Evolutionary conservation across 2,329 filamentous ascomycete species (phyloP).

Genomic region (Fusarium verticillioides): DNA sequence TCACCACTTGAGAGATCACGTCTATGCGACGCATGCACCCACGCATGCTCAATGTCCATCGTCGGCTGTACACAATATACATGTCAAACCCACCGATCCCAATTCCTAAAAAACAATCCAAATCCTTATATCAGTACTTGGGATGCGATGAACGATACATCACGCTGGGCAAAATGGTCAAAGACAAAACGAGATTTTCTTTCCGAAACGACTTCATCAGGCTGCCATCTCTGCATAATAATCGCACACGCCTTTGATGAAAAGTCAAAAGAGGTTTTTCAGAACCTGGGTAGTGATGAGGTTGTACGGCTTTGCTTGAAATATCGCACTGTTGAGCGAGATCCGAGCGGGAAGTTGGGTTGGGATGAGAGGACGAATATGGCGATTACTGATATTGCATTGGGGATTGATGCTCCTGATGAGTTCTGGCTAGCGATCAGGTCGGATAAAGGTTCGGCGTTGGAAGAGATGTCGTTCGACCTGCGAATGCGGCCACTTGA

Average conservation of each 20-base stretch:
- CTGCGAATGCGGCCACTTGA: not conserved
- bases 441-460: not conserved
- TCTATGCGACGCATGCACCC: not conserved
- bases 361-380: conserved; percentile 1
- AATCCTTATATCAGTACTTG: accelerated
- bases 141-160: not conserved
- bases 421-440: not conserved
- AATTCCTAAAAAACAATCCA: not conserved
- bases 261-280: not conserved
- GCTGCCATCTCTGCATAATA: conserved; percentile 5
- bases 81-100: not conserved
- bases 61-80: not conserved
- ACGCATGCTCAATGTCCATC: not conserved
- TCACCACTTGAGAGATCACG: not conserved
- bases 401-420: not conserved
- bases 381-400: not conserved
- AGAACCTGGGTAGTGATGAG: accelerated
- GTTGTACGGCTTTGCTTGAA: not conserved
- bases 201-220: not conserved
- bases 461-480: not conserved
- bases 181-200: not conserved
- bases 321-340: not conserved
- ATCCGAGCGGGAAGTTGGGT: not conserved
- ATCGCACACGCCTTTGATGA: not conserved
- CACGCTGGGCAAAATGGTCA: not conserved